Evolutionary conservation across 2,329 filamentous ascomycete genomes (phyloP).

Genomic region (Exophiala lecanii-corni): DNA sequence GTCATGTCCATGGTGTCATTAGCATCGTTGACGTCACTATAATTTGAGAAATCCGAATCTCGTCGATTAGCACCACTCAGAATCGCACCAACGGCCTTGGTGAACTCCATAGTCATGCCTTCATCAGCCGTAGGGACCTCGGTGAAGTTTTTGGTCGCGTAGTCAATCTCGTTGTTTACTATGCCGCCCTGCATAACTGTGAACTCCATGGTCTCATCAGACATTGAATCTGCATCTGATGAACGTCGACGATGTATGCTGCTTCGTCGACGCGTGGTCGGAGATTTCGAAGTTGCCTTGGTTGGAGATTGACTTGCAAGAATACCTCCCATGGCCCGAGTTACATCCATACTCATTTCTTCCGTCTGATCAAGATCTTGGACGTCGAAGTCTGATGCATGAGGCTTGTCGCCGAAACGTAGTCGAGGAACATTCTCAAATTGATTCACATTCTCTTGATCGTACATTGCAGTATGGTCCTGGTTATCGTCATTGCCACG

Average conservation of each 20-base stretch:
- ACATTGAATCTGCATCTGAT: conserved; percentile 35
- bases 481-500: conserved; percentile 25
- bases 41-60: not conserved
- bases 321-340: conserved; percentile 75
- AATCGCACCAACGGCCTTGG: conserved; percentile 41
- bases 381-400: conserved; percentile 24
- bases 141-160: conserved; percentile 32
- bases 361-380: conserved; percentile 50
- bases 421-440: conserved; percentile 28
- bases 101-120: conserved; percentile 46
- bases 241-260: conserved; percentile 34
- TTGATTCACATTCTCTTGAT: conserved; percentile 43
- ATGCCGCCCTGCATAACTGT: conserved; percentile 53
- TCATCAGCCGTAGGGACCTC: conserved; percentile 41
- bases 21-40: conserved; percentile 31
- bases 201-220: conserved; percentile 52
- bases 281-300: conserved; percentile 29
- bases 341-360: conserved; percentile 93
- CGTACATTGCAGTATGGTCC: conserved; percentile 35
- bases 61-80: conserved; percentile 11
- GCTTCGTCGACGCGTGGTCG: conserved; percentile 32
- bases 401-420: conserved; percentile 10
- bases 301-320: conserved; percentile 37
- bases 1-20: conserved; percentile 58
- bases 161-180: conserved; percentile 27